Conservation (phyloP, 441 rosid species). For the Bruguiera hainesii region DNA sequence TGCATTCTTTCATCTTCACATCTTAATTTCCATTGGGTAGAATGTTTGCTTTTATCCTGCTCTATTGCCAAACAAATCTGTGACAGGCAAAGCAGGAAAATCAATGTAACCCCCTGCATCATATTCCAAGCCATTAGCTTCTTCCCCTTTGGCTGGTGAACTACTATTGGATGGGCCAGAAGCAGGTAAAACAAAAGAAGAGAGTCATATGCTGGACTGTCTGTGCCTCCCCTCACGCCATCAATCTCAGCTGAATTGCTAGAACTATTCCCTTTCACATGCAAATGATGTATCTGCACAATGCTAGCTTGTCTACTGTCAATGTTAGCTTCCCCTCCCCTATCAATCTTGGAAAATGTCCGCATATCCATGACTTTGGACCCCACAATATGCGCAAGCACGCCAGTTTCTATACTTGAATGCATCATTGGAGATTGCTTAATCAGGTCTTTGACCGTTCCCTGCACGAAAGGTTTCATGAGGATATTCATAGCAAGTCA, state of each 20-base stretch:
- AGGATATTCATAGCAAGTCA: conserved; percentile 4
- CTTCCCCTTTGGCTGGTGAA: conserved; percentile 40
- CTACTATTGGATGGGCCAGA: conserved; percentile 37
- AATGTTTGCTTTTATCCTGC: conserved; percentile 28
- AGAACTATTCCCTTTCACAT: conserved; percentile 56
- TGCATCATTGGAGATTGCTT: conserved; percentile 85
- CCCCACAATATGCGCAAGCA: conserved; percentile 88
- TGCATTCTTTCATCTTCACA: conserved; percentile 54
- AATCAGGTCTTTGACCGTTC: conserved; percentile 62
- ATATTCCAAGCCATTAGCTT: conserved; percentile 34
- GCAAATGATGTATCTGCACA: conserved; percentile 50
- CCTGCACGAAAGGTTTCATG: conserved; percentile 45
- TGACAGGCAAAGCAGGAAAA: conserved; percentile 68
- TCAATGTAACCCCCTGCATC: conserved; percentile 45
- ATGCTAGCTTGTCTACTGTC: conserved; percentile 31
- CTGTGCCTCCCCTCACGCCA: conserved; percentile 57
- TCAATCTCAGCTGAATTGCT: conserved; percentile 59
- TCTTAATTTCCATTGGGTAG: conserved; percentile 32
- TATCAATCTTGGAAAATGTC: conserved; percentile 66
- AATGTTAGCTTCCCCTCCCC: conserved; percentile 39
- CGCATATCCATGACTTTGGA: conserved; percentile 97
- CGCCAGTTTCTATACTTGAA: conserved; percentile 91
- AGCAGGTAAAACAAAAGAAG: conserved; percentile 48
- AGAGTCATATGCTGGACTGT: conserved; percentile 43
- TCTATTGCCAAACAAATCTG: conserved; percentile 64